Evolutionary conservation across 768 basidiomycete genomes (phyloP).

Genomic region (Rhizopogon salebrosus): DNA sequence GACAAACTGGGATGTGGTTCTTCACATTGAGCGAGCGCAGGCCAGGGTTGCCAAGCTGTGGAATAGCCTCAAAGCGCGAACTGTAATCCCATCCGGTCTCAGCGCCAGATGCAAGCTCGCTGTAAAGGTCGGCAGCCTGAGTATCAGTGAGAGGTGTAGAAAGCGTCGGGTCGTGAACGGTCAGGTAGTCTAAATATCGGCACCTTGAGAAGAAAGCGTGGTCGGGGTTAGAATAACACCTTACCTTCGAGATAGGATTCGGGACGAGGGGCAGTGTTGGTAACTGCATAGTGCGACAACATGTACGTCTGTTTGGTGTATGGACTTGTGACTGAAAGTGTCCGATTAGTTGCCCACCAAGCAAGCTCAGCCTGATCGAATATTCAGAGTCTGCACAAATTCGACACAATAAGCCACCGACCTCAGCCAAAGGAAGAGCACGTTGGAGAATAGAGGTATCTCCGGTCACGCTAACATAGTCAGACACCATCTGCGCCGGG

Average conservation of each 20-base stretch:
- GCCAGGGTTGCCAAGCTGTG: conserved; percentile 41
- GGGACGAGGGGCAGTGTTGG: conserved; percentile 82
- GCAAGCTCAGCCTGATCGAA: conserved; percentile 59
- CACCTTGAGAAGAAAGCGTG: conserved; percentile 3
- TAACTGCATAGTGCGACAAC: conserved; percentile 71
- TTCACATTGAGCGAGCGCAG: conserved; percentile 69
- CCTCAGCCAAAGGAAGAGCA: conserved; percentile 83
- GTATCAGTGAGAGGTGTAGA: conserved; percentile 53
- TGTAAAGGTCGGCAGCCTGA: conserved; percentile 63
- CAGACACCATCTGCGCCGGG: conserved; percentile 68
- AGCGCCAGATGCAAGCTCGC: conserved; percentile 84
- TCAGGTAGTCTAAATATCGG: conserved; percentile 62
- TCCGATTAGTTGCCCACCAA: conserved; percentile 81
- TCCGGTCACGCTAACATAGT: conserved; percentile 69
- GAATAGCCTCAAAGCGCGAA: conserved; percentile 36
- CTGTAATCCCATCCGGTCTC: conserved; percentile 60
- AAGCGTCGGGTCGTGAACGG: conserved; percentile 61
- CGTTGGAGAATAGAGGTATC: conserved; percentile 73
- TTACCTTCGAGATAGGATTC: conserved; percentile 71
- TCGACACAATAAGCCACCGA: conserved; percentile 20
- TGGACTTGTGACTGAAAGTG: conserved; percentile 61
- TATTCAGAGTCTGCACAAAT: background rate
- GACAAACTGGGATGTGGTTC: conserved; percentile 64
- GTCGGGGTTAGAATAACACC: conserved; percentile 7
- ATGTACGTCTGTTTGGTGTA: conserved; percentile 61